These are phyloP conservation scores for Phialocephala subalpina DNA, from an alignment of 2,329 filamentous ascomycete genomes.

Conservation along the genomic window DNA sequence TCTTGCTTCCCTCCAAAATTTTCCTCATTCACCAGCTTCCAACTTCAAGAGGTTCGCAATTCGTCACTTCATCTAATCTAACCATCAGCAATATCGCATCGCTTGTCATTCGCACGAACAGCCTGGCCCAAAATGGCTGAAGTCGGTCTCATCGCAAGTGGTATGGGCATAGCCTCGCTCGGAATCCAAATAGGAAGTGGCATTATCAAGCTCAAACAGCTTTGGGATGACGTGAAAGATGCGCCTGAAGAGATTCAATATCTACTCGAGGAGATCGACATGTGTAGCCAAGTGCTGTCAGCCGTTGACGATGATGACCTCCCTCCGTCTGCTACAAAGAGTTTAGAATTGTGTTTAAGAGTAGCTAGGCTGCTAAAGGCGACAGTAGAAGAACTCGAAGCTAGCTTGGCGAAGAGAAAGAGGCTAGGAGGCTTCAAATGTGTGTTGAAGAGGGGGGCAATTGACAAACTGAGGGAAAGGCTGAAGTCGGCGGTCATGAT, in stretches of 20 bases:
- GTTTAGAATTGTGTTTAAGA: background rate
- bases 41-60: no score
- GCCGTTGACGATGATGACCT: slow-evolving; percentile 8
- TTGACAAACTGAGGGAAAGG: slow-evolving; percentile 18
- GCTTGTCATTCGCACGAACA: background rate
- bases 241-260: slow-evolving; percentile 24
- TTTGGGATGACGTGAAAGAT: slow-evolving; percentile 25
- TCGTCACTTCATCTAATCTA: background rate
- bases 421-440: slow-evolving; percentile 19
- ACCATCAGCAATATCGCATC: background rate
- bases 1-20: no score
- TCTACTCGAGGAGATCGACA: slow-evolving; percentile 25
- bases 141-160: slow-evolving; percentile 20
- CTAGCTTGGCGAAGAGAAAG: slow-evolving; percentile 5
- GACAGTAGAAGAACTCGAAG: background rate
- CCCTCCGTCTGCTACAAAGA: background rate
- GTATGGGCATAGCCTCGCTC: slow-evolving; percentile 22
- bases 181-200: slow-evolving; percentile 20
- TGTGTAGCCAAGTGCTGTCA: slow-evolving; percentile 14
- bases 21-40: no score
- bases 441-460: slow-evolving; percentile 19
- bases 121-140: slow-evolving; percentile 19
- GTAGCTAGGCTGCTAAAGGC: background rate
- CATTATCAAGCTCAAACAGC: slow-evolving; percentile 23
- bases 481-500: slow-evolving; percentile 17